Conservation (phyloP, 169 alveolate species). For the Plasmodium vivax region DNA sequence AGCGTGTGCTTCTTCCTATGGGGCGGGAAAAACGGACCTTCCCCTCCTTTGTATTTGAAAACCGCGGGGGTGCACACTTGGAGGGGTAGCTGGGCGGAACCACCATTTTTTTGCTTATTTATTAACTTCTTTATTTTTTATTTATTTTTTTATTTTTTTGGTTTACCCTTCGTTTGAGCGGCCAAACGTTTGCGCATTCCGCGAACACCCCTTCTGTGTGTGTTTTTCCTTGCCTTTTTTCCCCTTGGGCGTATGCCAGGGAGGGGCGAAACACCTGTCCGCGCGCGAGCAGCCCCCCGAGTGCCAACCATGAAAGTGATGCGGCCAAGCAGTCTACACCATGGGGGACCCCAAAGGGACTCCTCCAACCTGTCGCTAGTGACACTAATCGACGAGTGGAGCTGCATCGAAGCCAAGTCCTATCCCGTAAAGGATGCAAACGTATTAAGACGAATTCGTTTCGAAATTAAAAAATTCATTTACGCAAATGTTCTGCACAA, state of each 20-base stretch:
- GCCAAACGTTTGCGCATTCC: background rate
- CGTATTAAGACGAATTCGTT: slow-evolving; percentile 11
- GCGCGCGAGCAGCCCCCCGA: background rate
- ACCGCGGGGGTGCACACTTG: background rate
- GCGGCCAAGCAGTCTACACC: background rate
- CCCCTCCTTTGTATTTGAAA: background rate
- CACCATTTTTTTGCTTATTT: background rate
- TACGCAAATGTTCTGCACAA: slow-evolving; percentile 36
- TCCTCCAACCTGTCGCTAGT: slow-evolving; percentile 3
- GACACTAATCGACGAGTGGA: slow-evolving; percentile 35
- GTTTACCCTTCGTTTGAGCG: background rate
- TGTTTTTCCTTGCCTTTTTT: too few relatives aligned
- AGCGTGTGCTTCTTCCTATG: background rate
- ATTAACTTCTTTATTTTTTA: background rate
- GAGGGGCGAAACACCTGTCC: background rate
- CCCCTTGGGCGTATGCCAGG: background rate
- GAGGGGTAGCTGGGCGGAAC: background rate
- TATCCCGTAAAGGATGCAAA: slow-evolving; percentile 13
- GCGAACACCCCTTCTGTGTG: too few relatives aligned
- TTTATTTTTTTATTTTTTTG: background rate
- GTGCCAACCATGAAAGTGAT: background rate
- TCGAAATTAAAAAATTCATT: slow-evolving; percentile 32
- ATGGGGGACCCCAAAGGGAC: background rate
- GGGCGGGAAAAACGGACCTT: background rate
- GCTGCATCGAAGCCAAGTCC: slow-evolving; percentile 24